phyloP scores from a whole-genome alignment of 2,329 filamentous ascomycete species.

The Macroventuria anomochaeta region DNA sequence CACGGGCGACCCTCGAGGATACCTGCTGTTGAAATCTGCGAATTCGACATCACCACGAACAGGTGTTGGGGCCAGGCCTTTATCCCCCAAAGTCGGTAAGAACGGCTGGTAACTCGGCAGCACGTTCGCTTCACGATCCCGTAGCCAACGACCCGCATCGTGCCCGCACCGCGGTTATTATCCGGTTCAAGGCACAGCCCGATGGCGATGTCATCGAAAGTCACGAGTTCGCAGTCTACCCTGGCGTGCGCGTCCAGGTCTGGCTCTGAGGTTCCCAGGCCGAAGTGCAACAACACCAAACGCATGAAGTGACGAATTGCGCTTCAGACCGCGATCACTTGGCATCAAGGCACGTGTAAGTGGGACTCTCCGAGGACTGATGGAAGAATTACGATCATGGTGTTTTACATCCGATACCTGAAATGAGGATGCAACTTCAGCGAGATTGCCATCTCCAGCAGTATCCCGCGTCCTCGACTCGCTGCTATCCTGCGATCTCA shows the following conservation, averaged over 20 bases:
- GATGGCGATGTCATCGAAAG: constrained; percentile 8
- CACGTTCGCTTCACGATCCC: constrained; percentile 17
- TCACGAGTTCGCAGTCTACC: background rate
- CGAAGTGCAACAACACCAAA: background rate
- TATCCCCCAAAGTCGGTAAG: constrained; percentile 10
- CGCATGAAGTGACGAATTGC: constrained; percentile 4
- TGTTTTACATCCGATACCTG: background rate
- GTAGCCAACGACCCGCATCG: constrained; percentile 1
- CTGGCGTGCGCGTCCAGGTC: constrained; percentile 3
- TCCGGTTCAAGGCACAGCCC: constrained; percentile 6
- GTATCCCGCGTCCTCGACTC: background rate
- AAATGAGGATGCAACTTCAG: constrained; percentile 5
- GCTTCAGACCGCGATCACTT: constrained; percentile 2
- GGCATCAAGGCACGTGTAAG: constrained; percentile 14
- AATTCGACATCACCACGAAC: constrained; percentile 7
- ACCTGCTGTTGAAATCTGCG: constrained; percentile 1
- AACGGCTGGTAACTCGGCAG: constrained; percentile 16
- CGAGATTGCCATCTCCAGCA: constrained; percentile 14
- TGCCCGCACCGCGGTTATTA: constrained; percentile 1
- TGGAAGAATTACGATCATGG: constrained; percentile 7
- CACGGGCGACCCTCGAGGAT: background rate
- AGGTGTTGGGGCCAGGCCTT: constrained; percentile 13
- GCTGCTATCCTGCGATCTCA: background rate
- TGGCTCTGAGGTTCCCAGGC: background rate
- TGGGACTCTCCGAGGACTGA: constrained; percentile 5